Base-by-base conservation (phyloP, 148 eudicot genomes). In the Spergularia bocconei region DNA sequence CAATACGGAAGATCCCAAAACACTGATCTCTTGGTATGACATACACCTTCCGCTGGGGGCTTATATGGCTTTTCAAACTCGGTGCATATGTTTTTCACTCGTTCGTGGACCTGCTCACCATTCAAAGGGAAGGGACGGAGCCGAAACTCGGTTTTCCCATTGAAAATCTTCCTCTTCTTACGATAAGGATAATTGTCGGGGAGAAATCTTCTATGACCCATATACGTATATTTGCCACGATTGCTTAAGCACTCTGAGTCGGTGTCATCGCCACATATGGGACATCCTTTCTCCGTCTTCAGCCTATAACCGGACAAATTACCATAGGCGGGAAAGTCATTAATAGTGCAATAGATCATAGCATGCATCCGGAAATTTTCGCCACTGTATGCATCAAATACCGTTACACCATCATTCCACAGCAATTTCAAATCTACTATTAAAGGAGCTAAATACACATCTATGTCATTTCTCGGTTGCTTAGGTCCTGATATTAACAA, bases 1-100 rank as follows among this genome's bases (percentile, higher is more conserved):
- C 63, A 76, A 55, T 76, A 76, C 0, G 66, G 55, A 67, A 76
- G 78, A 0, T 55, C 25, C 61, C 61, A 57, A 57, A 57, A 19
- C 17, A 57, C 7, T 19, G 61, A 61, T 4, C 36, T 61, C 16
- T 61, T 25, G 8, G 36, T 61, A 13, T 25, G 65, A 11, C 21
- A 61, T 17, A 61, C 12, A 25, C 65, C 65, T 20, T 23, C 9
- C 0, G 25, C 29, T 17, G 63, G 63, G 4, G 33, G 39, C 21
- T 2, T 61, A 29, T 61, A 61, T 3, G 65, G 65, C 12, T 61
- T 61, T 61, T 16, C 36, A 6, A 61, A 61, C 36, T 21, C 65
- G 10, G 14, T 61, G 23, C 19, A 57, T 41, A 77, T 61, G 65
- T 61, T 61, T 10, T 61, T 11, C 10, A 61, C 65, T 7, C n/a